Base-by-base conservation (phyloP, 441 rosid species). In the Eruca vesicaria region DNA sequence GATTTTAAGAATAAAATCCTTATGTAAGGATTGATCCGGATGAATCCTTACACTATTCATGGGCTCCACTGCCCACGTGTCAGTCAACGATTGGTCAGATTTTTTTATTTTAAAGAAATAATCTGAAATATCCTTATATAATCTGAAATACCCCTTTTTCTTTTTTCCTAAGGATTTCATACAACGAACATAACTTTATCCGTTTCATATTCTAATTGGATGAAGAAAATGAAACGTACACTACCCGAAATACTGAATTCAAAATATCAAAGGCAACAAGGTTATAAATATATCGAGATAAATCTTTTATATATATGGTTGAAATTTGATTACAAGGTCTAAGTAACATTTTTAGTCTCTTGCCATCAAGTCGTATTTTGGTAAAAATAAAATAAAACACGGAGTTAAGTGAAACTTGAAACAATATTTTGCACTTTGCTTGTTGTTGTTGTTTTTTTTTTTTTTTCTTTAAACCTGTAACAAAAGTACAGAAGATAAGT, bases 141-240 rank as follows among this genome's bases (percentile, higher is more conserved):
- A n/a, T n/a, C n/a, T n/a, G n/a, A n/a, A n/a, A n/a, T n/a, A n/a
- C n/a, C n/a, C n/a, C n/a, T n/a, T n/a, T n/a, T n/a, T n/a, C n/a
- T n/a, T n/a, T n/a, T n/a, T n/a, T n/a, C n/a, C n/a, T n/a, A n/a
- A n/a, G n/a, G n/a, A n/a, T n/a, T n/a, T n/a, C 75, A 69, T 38
- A 5, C 33, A 21, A 29, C 56, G 9, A 55, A 8, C 35, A 64
- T 23, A 32, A 1, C 64, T 55, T 52, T 38, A 2, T 36, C n/a
- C 55, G 69, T 69, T 75, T 69, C 74, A 16, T 31, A 9, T 63
- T 63, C 53, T 64, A 52, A 70, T 76, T 76, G 80, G 80, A 32
- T 56, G 16, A 38, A 0, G 3, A 32, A 5, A 23, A 41, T 20
- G 9, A 73, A 16, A 35, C 19, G 63, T 9, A n/a, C 19, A 58